Evolutionary conservation across 768 basidiomycete genomes (phyloP).

Genomic region (Clavulina sp.): DNA sequence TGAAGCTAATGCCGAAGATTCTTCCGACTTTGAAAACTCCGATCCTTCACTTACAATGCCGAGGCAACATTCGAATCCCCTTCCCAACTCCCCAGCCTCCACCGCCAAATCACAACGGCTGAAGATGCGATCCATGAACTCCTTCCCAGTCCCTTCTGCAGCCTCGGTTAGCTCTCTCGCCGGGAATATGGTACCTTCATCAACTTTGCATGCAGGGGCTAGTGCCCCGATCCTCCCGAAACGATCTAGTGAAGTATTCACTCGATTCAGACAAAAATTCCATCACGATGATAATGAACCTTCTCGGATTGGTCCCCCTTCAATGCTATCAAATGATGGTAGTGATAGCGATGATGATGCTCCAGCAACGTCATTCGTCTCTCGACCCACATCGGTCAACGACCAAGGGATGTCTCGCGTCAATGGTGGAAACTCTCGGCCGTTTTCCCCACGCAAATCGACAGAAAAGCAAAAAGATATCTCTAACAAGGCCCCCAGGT

Average conservation of each 20-base stretch:
- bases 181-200: neutral
- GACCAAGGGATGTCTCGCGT: constrained; percentile 17
- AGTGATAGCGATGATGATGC: too few relatives aligned
- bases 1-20: neutral
- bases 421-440: neutral
- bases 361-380: constrained; percentile 5
- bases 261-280: constrained; percentile 7
- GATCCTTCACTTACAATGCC: too few relatives aligned
- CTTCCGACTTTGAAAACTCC: too few relatives aligned
- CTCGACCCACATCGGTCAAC: neutral
- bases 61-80: neutral
- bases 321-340: too few relatives aligned
- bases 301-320: too few relatives aligned
- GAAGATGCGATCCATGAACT: neutral
- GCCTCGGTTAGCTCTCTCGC: neutral
- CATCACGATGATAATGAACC: constrained; percentile 1
- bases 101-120: neutral
- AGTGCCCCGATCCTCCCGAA: neutral
- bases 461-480: neutral
- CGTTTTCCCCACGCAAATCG: neutral
- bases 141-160: neutral
- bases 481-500: neutral
- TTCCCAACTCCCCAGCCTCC: neutral
- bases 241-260: constrained; percentile 1
- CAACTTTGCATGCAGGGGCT: neutral